These are phyloP conservation scores for Umbelopsis sp. DNA, from an alignment of 192 early-diverging fungal species.

Conservation along the genomic window DNA sequence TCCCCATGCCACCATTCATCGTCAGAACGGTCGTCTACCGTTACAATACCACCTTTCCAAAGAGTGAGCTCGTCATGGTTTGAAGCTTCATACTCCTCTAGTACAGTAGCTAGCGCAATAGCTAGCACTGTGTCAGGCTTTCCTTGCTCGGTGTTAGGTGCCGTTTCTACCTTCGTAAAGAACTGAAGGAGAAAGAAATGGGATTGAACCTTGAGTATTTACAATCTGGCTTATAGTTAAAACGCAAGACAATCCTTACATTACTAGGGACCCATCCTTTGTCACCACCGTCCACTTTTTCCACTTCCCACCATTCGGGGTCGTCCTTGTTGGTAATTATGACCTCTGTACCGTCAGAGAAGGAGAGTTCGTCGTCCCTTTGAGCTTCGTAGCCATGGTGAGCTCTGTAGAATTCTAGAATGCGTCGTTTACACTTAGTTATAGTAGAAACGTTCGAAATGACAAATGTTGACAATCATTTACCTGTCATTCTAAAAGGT, in stretches of 20 bases:
- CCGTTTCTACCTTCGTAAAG: slow-evolving; percentile 16
- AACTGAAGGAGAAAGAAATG: slow-evolving; percentile 15
- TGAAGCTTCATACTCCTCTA: slow-evolving; percentile 67
- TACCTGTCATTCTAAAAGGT: neutral
- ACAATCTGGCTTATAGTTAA: neutral
- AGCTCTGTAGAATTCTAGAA: slow-evolving; percentile 34
- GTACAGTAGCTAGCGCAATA: slow-evolving; percentile 62
- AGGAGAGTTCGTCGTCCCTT: slow-evolving; percentile 64
- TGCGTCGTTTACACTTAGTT: neutral
- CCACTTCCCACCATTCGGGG: slow-evolving; percentile 51
- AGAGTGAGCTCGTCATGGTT: slow-evolving; percentile 67
- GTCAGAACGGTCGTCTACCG: slow-evolving; percentile 58
- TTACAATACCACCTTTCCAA: slow-evolving; percentile 62
- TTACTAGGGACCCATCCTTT: slow-evolving; percentile 50
- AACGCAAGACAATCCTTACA: slow-evolving; percentile 29
- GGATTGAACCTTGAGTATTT: neutral
- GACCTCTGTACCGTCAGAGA: slow-evolving; percentile 57
- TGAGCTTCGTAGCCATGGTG: slow-evolving; percentile 55
- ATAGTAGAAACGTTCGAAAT: neutral
- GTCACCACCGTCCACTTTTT: slow-evolving; percentile 35
- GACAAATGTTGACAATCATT: neutral
- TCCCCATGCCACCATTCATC: slow-evolving; percentile 73
- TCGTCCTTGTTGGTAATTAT: slow-evolving; percentile 55
- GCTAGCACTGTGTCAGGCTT: slow-evolving; percentile 39
- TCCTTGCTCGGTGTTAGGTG: neutral